phyloP scores from a whole-genome alignment of 495 filamentous ascomycete species.

The Hypoxylon crocopeplum region DNA sequence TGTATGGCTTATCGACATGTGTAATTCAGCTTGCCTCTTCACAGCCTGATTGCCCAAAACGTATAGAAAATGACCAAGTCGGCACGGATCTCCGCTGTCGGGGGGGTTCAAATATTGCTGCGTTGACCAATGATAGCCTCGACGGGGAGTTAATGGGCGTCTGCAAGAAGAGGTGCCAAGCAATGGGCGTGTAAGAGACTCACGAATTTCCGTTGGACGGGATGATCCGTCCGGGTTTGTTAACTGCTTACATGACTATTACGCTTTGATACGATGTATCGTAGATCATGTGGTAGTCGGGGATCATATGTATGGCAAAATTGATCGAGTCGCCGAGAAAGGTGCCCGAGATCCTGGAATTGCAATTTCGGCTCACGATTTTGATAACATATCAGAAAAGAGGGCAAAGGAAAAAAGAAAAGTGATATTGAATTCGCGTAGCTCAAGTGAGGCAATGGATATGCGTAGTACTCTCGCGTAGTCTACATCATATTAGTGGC shows the following conservation, averaged over 20 bases:
- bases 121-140: conserved; percentile 11
- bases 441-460: too few species aligned
- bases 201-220: conserved; percentile 14
- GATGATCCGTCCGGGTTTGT: conserved; percentile 5
- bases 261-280: conserved; percentile 23
- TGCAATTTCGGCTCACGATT: conserved; percentile 18
- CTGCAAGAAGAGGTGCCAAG: conserved; percentile 26
- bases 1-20: conserved; percentile 4
- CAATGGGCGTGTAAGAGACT: conserved; percentile 3
- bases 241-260: conserved; percentile 13
- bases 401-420: background rate
- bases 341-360: conserved; percentile 21
- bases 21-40: conserved; percentile 18
- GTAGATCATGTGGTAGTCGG: conserved; percentile 10
- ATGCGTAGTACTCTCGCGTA: too few species aligned
- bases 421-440: background rate
- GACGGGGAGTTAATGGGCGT: conserved; percentile 10
- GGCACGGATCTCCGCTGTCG: conserved; percentile 22
- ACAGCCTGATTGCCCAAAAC: conserved; percentile 26
- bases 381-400: conserved; percentile 7
- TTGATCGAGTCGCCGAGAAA: conserved; percentile 23
- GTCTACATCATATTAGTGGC: too few species aligned
- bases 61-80: conserved; percentile 7
- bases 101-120: conserved; percentile 10
- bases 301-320: conserved; percentile 10